phyloP scores from a whole-genome alignment of 768 basidiomycete species.

The Saitozyma podzolica region DNA sequence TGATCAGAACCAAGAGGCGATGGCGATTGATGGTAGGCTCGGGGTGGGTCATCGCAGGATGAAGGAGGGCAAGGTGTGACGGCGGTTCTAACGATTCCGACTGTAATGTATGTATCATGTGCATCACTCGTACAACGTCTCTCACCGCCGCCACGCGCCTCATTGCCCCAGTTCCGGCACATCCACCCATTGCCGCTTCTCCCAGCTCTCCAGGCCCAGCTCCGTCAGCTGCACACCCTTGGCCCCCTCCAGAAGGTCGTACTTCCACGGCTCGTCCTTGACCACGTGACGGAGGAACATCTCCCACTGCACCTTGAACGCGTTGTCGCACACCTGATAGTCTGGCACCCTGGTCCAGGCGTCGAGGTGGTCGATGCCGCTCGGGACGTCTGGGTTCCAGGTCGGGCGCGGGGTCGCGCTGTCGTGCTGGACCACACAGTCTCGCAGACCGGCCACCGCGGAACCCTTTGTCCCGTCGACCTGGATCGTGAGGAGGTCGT shows the following conservation, averaged over 20 bases:
- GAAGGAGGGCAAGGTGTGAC: slow-evolving; percentile 21
- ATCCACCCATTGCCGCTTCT: slow-evolving; percentile 19
- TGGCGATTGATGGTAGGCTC: slow-evolving; percentile 20
- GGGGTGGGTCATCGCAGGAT: slow-evolving; percentile 7
- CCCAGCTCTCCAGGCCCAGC: slow-evolving; percentile 25
- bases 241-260: slow-evolving; percentile 26
- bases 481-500: slow-evolving; percentile 28
- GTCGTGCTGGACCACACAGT: slow-evolving; percentile 30
- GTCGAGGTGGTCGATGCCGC: slow-evolving; percentile 22
- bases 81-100: slow-evolving; percentile 7
- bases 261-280: slow-evolving; percentile 27
- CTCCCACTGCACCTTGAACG: slow-evolving; percentile 33
- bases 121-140: background rate
- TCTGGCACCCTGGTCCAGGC: slow-evolving; percentile 26
- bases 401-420: slow-evolving; percentile 24
- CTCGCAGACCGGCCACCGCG: slow-evolving; percentile 18
- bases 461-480: slow-evolving; percentile 27
- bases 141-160: too few species aligned
- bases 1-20: slow-evolving; percentile 18
- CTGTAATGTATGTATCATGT: background rate
- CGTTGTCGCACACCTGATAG: slow-evolving; percentile 19
- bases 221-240: slow-evolving; percentile 24
- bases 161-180: slow-evolving; percentile 12
- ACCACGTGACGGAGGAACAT: slow-evolving; percentile 28
- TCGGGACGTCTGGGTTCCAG: slow-evolving; percentile 28